phyloP scores from a whole-genome alignment of 371 early-diverging fungal species.

The Syncephalastrum contaminatum region DNA sequence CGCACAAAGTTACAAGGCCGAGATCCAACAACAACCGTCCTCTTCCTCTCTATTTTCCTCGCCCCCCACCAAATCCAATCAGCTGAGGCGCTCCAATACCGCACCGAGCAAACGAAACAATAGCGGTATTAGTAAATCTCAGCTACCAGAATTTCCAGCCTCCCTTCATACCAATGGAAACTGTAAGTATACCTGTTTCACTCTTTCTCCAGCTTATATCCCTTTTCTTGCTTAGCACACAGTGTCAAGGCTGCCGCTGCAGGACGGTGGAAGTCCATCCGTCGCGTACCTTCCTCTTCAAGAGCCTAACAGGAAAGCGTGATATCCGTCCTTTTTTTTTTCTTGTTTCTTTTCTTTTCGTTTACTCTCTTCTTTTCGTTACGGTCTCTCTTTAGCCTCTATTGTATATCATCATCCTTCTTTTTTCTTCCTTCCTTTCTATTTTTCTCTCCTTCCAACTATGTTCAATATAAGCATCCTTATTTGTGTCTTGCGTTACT shows the following conservation, averaged over 20 bases:
- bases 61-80: neutral
- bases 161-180: neutral
- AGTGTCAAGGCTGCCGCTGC: constrained; percentile 7
- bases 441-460: too few species aligned
- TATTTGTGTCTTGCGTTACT: too few species aligned
- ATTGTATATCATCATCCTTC: too few species aligned
- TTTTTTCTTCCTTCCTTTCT: too few species aligned
- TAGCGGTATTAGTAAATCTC: constrained; percentile 6
- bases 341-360: too few species aligned
- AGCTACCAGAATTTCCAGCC: constrained; percentile 1
- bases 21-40: neutral
- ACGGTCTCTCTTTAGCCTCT: too few species aligned
- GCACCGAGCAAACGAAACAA: constrained; percentile 22
- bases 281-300: constrained; percentile 3
- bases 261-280: constrained; percentile 17
- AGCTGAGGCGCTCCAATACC: constrained; percentile 18
- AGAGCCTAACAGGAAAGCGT: too few species aligned
- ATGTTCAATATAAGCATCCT: too few species aligned
- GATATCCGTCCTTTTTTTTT: too few species aligned
- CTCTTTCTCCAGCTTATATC: neutral
- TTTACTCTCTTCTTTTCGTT: too few species aligned
- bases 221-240: neutral
- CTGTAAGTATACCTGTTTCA: neutral
- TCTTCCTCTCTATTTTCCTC: constrained; percentile 2
- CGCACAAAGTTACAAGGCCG: neutral